Evolutionary conservation across 2,329 filamentous ascomycete genomes (phyloP).

Genomic region (Grosmannia clavigera): DNA sequence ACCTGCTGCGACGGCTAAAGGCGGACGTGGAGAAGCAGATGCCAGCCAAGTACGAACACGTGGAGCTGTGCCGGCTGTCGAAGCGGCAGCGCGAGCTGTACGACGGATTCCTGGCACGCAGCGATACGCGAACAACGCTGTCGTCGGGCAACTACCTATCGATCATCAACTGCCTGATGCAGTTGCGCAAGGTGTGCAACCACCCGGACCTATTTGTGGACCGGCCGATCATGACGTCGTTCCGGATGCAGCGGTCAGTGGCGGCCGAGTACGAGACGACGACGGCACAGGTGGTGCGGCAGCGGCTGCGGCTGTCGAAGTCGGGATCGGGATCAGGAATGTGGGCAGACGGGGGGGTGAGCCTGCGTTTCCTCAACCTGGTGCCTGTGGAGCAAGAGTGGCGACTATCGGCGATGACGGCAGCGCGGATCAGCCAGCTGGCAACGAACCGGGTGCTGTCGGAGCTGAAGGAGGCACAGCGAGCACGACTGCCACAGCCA

Average conservation of each 20-base stretch:
- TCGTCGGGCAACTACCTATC: constrained; percentile 91
- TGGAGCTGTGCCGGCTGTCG: constrained; percentile 88
- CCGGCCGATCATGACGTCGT: constrained; percentile 90
- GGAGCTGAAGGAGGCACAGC: constrained; percentile 61
- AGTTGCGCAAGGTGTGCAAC: constrained; percentile 94
- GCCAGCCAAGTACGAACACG: constrained; percentile 95
- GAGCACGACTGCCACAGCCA: constrained; percentile 43
- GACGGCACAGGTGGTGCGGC: constrained; percentile 58
- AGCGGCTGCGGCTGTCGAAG: constrained; percentile 41
- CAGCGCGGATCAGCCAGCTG: constrained; percentile 48
- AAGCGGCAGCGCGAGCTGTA: constrained; percentile 93
- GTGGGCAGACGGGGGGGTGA: constrained; percentile 34
- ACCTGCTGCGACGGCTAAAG: constrained; percentile 81
- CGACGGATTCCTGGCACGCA: constrained; percentile 86
- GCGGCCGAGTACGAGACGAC: constrained; percentile 55
- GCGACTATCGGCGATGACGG: constrained; percentile 44
- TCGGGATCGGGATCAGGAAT: constrained; percentile 30
- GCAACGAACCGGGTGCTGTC: constrained; percentile 59
- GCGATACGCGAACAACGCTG: constrained; percentile 78
- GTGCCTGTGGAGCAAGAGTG: constrained; percentile 59
- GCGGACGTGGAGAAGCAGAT: constrained; percentile 98
- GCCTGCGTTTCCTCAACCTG: constrained; percentile 67
- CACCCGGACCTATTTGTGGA: constrained; percentile 96
- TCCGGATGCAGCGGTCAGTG: constrained; percentile 76
- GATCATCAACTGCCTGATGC: constrained; percentile 98